A percentile compares a stretch with the other conserved stretches of the same genome.
Conservation (phyloP, 1,139 yeast genomes). For the Candida tetrigidarum region DNA sequence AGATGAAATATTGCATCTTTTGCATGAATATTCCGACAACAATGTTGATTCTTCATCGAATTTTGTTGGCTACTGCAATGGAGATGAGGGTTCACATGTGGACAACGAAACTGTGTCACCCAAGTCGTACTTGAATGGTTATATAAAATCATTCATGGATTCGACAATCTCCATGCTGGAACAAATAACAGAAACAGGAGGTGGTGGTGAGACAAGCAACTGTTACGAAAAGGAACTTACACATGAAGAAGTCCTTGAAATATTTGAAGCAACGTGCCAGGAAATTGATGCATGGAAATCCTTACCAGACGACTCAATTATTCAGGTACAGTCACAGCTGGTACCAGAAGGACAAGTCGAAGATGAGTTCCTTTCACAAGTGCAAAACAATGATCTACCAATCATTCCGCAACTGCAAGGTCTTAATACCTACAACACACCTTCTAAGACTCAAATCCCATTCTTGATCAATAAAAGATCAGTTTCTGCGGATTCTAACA, state of each 20-base stretch:
- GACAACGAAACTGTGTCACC: conserved; percentile 13
- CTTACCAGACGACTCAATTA: neutral
- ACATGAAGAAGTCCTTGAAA: conserved; percentile 16
- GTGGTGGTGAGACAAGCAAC: neutral
- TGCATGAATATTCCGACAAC: conserved; percentile 11
- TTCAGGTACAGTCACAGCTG: neutral
- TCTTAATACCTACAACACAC: conserved; percentile 9
- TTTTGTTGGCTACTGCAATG: neutral
- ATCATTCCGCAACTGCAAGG: conserved; percentile 5
- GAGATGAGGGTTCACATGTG: neutral
- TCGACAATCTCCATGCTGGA: conserved; percentile 9
- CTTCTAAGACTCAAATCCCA: conserved; percentile 2
- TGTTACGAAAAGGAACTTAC: conserved; percentile 8
- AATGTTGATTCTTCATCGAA: neutral
- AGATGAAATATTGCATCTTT: conserved; percentile 10
- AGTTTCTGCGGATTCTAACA: conserved; percentile 13
- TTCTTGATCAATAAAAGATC: conserved; percentile 12
- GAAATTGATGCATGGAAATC: conserved; percentile 19
- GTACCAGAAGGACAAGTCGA: neutral
- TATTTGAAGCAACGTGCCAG: conserved; percentile 18
- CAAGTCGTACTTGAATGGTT: conserved; percentile 14
- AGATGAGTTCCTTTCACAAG: neutral
- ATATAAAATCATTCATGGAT: conserved; percentile 15
- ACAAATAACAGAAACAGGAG: conserved; percentile 4
- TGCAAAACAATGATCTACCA: neutral